Percentiles rank a stretch among this genome's conserved stretches.
phyloP scores from a whole-genome alignment of 768 basidiomycete species.

The Suillus lakei region DNA sequence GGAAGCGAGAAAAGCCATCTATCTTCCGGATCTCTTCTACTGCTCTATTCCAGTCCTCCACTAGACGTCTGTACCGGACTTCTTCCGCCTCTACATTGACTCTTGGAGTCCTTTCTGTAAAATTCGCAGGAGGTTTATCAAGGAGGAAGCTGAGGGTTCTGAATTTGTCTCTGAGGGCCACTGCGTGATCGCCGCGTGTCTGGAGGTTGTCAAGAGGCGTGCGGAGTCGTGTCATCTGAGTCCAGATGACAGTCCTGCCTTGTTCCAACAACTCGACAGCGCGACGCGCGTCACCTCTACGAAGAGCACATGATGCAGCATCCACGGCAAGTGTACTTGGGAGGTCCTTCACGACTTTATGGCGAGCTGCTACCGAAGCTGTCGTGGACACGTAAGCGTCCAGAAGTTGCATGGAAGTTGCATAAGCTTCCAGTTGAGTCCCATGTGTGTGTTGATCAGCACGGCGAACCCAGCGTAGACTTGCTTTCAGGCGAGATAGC shows the following conservation, averaged over 20 bases:
- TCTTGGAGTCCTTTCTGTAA: neutral
- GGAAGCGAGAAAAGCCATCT: slow-evolving; percentile 19
- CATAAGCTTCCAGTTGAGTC: slow-evolving; percentile 7
- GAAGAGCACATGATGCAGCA: too few species aligned
- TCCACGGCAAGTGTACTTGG: neutral
- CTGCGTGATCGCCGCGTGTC: too few species aligned
- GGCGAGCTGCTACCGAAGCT: slow-evolving; percentile 1
- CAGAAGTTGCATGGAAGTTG: neutral
- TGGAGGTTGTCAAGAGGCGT: too few species aligned
- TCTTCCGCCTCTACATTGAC: neutral
- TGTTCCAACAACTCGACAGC: too few species aligned
- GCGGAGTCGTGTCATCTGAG: slow-evolving; percentile 28
- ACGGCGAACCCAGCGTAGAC: neutral
- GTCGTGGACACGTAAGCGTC: slow-evolving; percentile 6
- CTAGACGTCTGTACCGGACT: neutral
- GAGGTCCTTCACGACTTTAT: neutral
- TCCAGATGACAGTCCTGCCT: too few species aligned
- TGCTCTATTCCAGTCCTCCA: slow-evolving; percentile 16
- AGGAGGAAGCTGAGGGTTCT: too few species aligned
- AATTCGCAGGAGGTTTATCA: too few species aligned
- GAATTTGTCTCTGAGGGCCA: too few species aligned
- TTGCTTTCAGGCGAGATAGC: neutral
- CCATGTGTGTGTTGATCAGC: slow-evolving; percentile 4
- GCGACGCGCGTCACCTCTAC: too few species aligned
- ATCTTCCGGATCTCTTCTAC: slow-evolving; percentile 17